phyloP scores from a whole-genome alignment of 768 basidiomycete species.

The Naematelia aurantialba region DNA sequence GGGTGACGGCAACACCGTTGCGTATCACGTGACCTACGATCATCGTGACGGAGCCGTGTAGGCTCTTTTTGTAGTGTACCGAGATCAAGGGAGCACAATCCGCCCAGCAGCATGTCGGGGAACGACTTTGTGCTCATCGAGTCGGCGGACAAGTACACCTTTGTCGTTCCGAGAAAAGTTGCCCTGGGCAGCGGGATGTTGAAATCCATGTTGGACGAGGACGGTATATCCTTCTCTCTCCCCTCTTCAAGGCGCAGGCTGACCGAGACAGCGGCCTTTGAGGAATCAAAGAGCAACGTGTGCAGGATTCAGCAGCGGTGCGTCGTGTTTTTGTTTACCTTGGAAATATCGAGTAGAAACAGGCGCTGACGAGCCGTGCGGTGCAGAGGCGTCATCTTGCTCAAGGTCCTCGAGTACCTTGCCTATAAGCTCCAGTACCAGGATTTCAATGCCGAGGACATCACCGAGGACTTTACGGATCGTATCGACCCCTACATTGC shows the following conservation, averaged over 20 bases:
- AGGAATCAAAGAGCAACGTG: constrained; percentile 67
- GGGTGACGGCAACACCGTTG: too few relatives aligned
- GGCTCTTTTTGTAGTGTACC: too few relatives aligned
- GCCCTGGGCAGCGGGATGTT: constrained; percentile 77
- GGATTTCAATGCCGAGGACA: constrained; percentile 66
- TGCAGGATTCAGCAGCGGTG: constrained; percentile 71
- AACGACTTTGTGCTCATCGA: constrained; percentile 38
- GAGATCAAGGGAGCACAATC: not conserved
- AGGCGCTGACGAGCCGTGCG: constrained; percentile 6
- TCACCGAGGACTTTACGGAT: constrained; percentile 78
- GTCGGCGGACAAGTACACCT: constrained; percentile 67
- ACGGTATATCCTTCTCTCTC: constrained; percentile 55
- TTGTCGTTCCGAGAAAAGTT: constrained; percentile 69
- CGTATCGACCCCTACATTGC: constrained; percentile 82
- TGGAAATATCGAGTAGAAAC: constrained; percentile 1
- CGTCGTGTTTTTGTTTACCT: constrained; percentile 1
- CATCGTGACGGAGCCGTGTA: too few relatives aligned
- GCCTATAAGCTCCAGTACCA: constrained; percentile 76
- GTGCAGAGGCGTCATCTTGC: constrained; percentile 62
- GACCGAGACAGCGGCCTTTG: constrained; percentile 60
- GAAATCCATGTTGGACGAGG: constrained; percentile 70
- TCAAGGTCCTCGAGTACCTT: constrained; percentile 87
- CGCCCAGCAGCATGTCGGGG: constrained; percentile 16
- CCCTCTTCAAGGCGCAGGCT: not conserved
- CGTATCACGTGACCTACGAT: too few relatives aligned